Percentiles rank a stretch among this genome's conserved stretches.
These are phyloP conservation scores for Garcia nutans DNA, from an alignment of 345 rosid genomes.

Conservation along the genomic window DNA sequence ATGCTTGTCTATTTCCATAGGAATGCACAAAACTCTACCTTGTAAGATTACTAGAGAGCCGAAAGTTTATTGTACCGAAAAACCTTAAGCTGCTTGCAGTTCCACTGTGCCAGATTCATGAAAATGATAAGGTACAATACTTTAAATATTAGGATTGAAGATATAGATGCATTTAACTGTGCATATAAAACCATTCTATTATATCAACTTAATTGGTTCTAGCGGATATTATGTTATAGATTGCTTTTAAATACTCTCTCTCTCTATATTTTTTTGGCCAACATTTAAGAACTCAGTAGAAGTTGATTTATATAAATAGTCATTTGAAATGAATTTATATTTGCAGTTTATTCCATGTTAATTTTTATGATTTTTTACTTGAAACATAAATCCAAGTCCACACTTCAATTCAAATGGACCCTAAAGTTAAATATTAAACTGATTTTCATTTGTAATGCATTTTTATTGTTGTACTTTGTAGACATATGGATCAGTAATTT, in stretches of 20 bases:
- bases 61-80: conserved; percentile 67
- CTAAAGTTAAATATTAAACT: neutral
- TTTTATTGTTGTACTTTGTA: conserved; percentile 26
- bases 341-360: no score
- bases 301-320: neutral
- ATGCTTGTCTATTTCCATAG: conserved; percentile 29
- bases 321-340: no score
- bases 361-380: no score
- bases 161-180: neutral
- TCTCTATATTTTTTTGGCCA: neutral
- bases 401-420: no score
- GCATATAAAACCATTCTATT: neutral
- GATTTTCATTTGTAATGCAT: conserved; percentile 6
- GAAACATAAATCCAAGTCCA: no score
- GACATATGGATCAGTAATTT: conserved; percentile 75
- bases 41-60: conserved; percentile 55
- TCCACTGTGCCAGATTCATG: conserved; percentile 72
- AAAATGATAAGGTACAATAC: conserved; percentile 58
- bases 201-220: neutral
- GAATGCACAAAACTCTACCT: conserved; percentile 81
- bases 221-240: neutral
- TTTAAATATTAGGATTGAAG: neutral
- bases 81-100: conserved; percentile 83
- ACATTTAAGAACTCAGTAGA: no score
- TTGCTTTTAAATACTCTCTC: neutral